Evolutionary conservation across 176 grass and related monocot genomes (phyloP), one percentile per base, ranked within the genome.

Genomic region (Microstegium vimineum): DNA sequence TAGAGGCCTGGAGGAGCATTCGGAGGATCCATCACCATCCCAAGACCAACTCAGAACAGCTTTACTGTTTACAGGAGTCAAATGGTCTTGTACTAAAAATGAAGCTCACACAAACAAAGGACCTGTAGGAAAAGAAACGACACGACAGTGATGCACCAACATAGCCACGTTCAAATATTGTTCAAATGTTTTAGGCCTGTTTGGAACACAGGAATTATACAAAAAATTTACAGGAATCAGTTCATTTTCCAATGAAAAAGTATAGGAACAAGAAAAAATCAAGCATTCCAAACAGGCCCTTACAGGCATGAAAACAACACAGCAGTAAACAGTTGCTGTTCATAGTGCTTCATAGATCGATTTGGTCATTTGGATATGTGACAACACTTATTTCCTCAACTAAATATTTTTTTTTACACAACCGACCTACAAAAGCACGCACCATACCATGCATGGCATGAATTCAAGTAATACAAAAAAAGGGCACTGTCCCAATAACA

Each of bases 391-490:
- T 85, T 82, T 49, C 43, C 60, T 77, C 60, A 78, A 67, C 73
- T 49, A n/a, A 49, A 67, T 45, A 46, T 82, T 86, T 49, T 56
- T 68, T 63, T 52, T 25, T 14, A 74, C 46, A 78, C 15, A 36
- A 78, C 76, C 73, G 73, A 81, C 10, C 79, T 51, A 31, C 83
- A 73, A 57, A 78, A 71, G 57, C 71, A 81, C 59, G 66, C 67
- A 81, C 72, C 69, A 62, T 1, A 45, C 74, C 67, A 43, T 2
- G 66, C 73, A 45, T 5, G 66, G 70, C 78, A 60, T 49, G 52
- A 60, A 86, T 69, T 43, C 83, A 80, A 3, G 56, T 59, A 76
- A 70, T 73, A 86, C 36, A 45, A 86, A 75, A 82, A 85, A n/a
- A 6, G 0, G 27, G 25, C 10, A 5, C 16, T 64, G 57, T 77